Evolutionary conservation across 2,329 filamentous ascomycete genomes (phyloP).

Genomic region (Fusarium siculi): DNA sequence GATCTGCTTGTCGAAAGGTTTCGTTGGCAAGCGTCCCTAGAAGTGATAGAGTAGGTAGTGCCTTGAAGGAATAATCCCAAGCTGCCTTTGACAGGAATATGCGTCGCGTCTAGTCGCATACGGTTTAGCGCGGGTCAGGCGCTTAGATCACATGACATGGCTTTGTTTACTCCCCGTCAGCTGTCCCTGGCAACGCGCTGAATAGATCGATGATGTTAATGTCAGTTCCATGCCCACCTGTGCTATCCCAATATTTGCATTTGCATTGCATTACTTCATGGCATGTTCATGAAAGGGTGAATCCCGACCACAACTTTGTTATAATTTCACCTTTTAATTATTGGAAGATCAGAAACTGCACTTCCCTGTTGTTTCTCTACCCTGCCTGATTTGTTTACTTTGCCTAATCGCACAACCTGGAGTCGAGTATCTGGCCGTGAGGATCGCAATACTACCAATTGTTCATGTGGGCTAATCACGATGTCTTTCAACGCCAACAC

Average conservation of each 20-base stretch:
- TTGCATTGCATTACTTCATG: constrained; percentile 42
- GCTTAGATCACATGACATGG: constrained; percentile 35
- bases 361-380: constrained; percentile 8
- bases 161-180: constrained; percentile 45
- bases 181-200: constrained; percentile 44
- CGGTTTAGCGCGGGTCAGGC: constrained; percentile 15
- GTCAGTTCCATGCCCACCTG: constrained; percentile 24
- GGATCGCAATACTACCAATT: constrained; percentile 35
- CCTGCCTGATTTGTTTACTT: constrained; percentile 42
- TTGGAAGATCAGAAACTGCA: background rate
- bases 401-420: constrained; percentile 18
- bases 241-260: constrained; percentile 30
- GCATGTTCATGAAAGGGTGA: constrained; percentile 41
- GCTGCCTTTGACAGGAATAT: constrained; percentile 6
- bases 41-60: constrained; percentile 9
- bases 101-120: constrained; percentile 24
- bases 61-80: constrained; percentile 3
- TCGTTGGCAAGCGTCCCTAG: background rate
- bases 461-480: constrained; percentile 42
- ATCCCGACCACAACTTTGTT: constrained; percentile 39
- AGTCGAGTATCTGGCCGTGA: constrained; percentile 16
- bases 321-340: constrained; percentile 31
- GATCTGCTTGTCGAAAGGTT: background rate
- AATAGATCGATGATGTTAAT: constrained; percentile 33
- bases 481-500: constrained; percentile 52